Percentiles rank a stretch among this genome's conserved stretches.
Evolutionary conservation across 345 rosid species (phyloP).

Genomic region (Dimocarpus longan): DNA sequence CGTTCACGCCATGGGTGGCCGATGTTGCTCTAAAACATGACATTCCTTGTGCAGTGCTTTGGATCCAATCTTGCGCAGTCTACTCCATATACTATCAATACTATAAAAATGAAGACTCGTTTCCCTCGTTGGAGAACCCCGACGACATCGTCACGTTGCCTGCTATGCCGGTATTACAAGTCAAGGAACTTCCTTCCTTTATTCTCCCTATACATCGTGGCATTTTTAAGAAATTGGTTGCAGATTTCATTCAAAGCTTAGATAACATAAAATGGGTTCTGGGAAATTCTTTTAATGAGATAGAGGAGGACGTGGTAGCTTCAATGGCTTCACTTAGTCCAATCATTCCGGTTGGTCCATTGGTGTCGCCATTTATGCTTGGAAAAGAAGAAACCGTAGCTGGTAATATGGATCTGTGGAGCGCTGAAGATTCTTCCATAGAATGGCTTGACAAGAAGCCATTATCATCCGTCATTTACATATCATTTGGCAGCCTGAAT

Average conservation of each 20-base stretch:
- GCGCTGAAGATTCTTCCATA: constrained; percentile 40
- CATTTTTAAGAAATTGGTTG: constrained; percentile 9
- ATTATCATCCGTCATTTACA: constrained; percentile 54
- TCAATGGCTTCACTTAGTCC: constrained; percentile 34
- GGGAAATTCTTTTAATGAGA: constrained; percentile 50
- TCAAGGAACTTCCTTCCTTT: constrained; percentile 53
- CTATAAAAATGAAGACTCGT: constrained; percentile 29
- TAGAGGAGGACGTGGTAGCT: constrained; percentile 42
- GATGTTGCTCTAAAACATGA: constrained; percentile 38
- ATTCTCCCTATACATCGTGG: constrained; percentile 33
- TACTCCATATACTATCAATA: constrained; percentile 51
- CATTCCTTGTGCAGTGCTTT: constrained; percentile 55
- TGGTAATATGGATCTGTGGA: constrained; percentile 40
- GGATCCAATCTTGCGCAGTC: constrained; percentile 58
- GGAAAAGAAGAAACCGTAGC: constrained; percentile 23
- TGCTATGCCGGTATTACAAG: constrained; percentile 40
- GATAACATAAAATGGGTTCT: constrained; percentile 53
- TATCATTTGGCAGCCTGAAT: constrained; percentile 59
- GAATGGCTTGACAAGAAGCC: constrained; percentile 58
- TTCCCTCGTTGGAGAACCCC: constrained; percentile 36
- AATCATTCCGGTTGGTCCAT: constrained; percentile 53
- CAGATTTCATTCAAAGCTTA: constrained; percentile 33
- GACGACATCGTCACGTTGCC: constrained; percentile 36
- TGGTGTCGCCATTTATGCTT: constrained; percentile 49
- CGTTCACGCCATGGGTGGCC: constrained; percentile 59